These are phyloP conservation scores for Tricladium varicosporioides DNA, from an alignment of 2,329 filamentous ascomycete genomes.

Conservation along the genomic window DNA sequence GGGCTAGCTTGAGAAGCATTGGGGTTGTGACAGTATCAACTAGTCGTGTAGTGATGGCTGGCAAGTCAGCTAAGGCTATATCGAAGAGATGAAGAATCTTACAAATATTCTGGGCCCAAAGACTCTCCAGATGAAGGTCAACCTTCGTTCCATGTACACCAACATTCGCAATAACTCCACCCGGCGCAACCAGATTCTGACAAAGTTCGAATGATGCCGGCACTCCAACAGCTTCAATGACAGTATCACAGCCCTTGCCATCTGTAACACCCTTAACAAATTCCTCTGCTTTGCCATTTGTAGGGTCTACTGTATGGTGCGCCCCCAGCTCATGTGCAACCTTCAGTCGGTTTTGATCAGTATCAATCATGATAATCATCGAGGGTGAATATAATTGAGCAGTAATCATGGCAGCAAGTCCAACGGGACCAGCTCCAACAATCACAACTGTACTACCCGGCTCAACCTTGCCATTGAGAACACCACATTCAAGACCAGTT, in stretches of 20 bases:
- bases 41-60: conserved; percentile 46
- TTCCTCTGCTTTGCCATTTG: conserved; percentile 36
- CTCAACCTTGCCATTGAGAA: conserved; percentile 48
- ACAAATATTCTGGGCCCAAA: conserved; percentile 56
- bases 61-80: conserved; percentile 2
- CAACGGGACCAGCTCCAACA: conserved; percentile 55
- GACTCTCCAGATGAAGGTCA: conserved; percentile 48
- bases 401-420: conserved; percentile 53
- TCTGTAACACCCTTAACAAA: conserved; percentile 44
- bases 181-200: conserved; percentile 51
- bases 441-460: conserved; percentile 53
- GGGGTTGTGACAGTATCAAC: conserved; percentile 48
- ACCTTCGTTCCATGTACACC: conserved; percentile 56
- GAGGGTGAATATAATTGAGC: conserved; percentile 53
- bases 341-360: conserved; percentile 45
- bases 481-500: conserved; percentile 54
- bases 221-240: conserved; percentile 57
- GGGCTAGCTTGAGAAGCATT: conserved; percentile 46
- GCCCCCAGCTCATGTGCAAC: conserved; percentile 50
- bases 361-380: conserved; percentile 50
- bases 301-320: conserved; percentile 42
- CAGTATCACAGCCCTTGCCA: conserved; percentile 53
- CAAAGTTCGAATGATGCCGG: conserved; percentile 52
- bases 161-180: conserved; percentile 55
- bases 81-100: conserved; percentile 24